Evolutionary conservation across 2,329 filamentous ascomycete species (phyloP), one percentile per base, ranked within the genome.

Genomic region (Cucurbitaria berberidis): DNA sequence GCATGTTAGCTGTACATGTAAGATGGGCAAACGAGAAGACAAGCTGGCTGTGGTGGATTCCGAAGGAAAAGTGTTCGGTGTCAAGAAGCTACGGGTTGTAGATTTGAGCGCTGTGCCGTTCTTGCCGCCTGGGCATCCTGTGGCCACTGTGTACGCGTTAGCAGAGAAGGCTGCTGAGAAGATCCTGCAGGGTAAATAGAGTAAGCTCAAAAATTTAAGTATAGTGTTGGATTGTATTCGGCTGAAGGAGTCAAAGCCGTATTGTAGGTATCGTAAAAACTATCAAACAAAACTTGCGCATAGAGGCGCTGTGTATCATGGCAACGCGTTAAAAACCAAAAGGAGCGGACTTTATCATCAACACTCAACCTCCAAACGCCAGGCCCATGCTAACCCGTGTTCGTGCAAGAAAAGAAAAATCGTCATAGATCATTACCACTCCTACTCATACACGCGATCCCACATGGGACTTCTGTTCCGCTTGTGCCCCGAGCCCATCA

Each of bases 81-180:
- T 71, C 9, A 24, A 65, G 30, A 58, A 54, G 7, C 41, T 75
- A 46, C 51, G 73, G n/a, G 68, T 76, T 1, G 64, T 75, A 11
- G 72, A 76, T 62, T 64, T 64, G 8, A 62, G 57, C 19, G 62
- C 61, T 18, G 66, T 76, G 45, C 64, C 72, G 1, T 66, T 75
- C n/a, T 53, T 72, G 45, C 69, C 70, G n/a, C 73, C 74, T 3
- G 74, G 73, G 5, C 71, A 75, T 62, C 68, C 72, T 5, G 63
- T 67, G 63, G 40, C 56, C 16, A 67, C 63, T 1, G 50, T 70
- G 5, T 72, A 60, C 54, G 62, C 58, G 39, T 44, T 72, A 8
- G 68, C 67, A 6, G 70, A 73, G 61, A 68, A 68, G 55, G 64
- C 70, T 41, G 64, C 67, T 9, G 61, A 60, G 34, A 51, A 59